These are phyloP conservation scores for Dendrobium chrysotoxum DNA, from an alignment of 106 monocot species.

Conservation along the genomic window DNA sequence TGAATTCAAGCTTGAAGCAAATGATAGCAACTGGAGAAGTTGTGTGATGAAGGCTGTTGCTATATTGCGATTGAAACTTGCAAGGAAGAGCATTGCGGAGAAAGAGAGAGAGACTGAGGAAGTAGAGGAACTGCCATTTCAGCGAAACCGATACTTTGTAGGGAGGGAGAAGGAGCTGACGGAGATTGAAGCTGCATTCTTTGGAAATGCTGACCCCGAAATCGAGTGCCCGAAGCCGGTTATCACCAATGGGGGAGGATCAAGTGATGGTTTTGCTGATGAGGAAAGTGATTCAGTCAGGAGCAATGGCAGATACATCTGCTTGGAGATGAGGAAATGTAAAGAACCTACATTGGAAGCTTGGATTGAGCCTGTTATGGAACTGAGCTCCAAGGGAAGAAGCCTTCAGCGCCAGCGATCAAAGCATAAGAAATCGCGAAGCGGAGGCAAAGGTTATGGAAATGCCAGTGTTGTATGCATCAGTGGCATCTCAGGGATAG, in stretches of 20 bases:
- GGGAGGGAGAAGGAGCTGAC: slow-evolving; percentile 81
- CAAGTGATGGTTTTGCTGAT: slow-evolving; percentile 79
- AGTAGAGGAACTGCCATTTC: slow-evolving; percentile 58
- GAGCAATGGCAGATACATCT: slow-evolving; percentile 56
- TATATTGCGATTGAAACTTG: slow-evolving; percentile 53
- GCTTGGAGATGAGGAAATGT: slow-evolving; percentile 74
- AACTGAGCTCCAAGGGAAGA: slow-evolving; percentile 36
- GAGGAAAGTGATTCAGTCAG: slow-evolving; percentile 67
- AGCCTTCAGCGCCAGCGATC: slow-evolving; percentile 62
- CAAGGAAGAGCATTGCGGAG: slow-evolving; percentile 41
- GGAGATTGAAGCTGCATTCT: slow-evolving; percentile 74
- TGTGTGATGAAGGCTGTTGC: slow-evolving; percentile 46
- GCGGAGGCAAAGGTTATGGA: slow-evolving; percentile 15
- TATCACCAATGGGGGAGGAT: slow-evolving; percentile 21
- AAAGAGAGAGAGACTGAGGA: slow-evolving; percentile 24
- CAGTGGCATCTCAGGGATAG: slow-evolving; percentile 58
- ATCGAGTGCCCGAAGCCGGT: slow-evolving; percentile 26
- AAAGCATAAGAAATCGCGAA: slow-evolving; percentile 56
- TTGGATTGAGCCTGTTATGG: slow-evolving; percentile 73
- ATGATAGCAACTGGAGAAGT: slow-evolving; percentile 71
- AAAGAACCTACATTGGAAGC: slow-evolving; percentile 86
- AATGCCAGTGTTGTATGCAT: slow-evolving; percentile 46
- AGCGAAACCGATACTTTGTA: slow-evolving; percentile 59
- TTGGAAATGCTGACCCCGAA: slow-evolving; percentile 38
- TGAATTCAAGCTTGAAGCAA: slow-evolving; percentile 68